These are phyloP conservation scores for Starmerella roubikii DNA, from an alignment of 805 yeast species.

Conservation along the genomic window DNA sequence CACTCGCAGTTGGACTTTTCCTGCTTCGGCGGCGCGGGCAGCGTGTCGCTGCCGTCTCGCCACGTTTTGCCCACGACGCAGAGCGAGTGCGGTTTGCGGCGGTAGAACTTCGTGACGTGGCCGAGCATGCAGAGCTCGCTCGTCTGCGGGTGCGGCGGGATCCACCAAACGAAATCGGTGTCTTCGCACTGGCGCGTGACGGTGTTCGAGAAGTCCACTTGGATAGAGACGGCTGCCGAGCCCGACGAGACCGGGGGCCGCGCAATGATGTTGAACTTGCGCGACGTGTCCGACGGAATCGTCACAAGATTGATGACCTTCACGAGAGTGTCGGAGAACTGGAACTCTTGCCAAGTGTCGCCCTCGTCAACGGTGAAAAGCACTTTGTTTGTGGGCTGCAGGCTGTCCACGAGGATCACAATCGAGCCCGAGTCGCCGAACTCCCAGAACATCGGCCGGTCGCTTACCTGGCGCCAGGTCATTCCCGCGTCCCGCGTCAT, in stretches of 20 bases:
- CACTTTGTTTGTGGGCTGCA: conserved; percentile 43
- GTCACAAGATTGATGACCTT: conserved; percentile 64
- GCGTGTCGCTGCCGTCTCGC: background rate
- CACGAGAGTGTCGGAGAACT: conserved; percentile 46
- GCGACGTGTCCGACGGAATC: conserved; percentile 80
- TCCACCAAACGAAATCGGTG: conserved; percentile 53
- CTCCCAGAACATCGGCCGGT: conserved; percentile 82
- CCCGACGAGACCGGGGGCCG: conserved; percentile 34
- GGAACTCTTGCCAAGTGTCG: conserved; percentile 50
- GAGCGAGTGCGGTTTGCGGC: conserved; percentile 33
- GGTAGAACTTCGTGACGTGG: conserved; percentile 46
- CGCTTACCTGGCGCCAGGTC: conserved; percentile 67
- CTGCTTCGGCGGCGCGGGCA: background rate
- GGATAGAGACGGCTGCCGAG: conserved; percentile 34
- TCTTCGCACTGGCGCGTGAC: conserved; percentile 44
- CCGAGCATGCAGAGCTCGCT: conserved; percentile 48
- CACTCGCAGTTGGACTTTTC: conserved; percentile 62
- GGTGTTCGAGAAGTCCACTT: conserved; percentile 45
- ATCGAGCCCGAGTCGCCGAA: conserved; percentile 91
- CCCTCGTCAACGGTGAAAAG: conserved; percentile 71
- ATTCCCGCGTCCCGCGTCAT: conserved; percentile 83
- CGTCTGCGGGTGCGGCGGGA: conserved; percentile 42
- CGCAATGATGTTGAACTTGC: conserved; percentile 58
- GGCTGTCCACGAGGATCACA: conserved; percentile 52
- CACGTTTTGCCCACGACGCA: background rate